Percentiles rank a stretch among this genome's conserved stretches.
phyloP scores from a whole-genome alignment of 495 filamentous ascomycete species.

The Bathelium albidoporum region DNA sequence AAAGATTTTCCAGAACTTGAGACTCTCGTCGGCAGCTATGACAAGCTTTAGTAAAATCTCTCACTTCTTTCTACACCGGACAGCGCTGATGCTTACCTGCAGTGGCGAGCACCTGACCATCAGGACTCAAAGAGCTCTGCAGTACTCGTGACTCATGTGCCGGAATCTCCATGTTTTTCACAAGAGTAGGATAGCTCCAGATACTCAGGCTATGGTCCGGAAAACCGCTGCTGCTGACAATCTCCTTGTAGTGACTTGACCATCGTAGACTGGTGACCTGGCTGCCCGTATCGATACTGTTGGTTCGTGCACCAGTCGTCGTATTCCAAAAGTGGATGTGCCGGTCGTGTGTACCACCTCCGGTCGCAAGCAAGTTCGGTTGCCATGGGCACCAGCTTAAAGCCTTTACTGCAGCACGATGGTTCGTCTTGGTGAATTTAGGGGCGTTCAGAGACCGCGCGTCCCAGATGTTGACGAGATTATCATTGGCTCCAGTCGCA shows the following conservation, averaged over 20 bases:
- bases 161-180: constrained; percentile 95
- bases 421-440: constrained; percentile 99
- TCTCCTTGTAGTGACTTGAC: constrained; percentile 94
- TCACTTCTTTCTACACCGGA: background rate
- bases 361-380: constrained; percentile 88
- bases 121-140: constrained; percentile 88
- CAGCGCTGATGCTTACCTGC: constrained; percentile 43
- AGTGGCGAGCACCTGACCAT: constrained; percentile 94
- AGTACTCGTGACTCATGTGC: constrained; percentile 97
- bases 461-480: constrained; percentile 98
- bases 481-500: constrained; percentile 95
- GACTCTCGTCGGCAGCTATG: constrained; percentile 75
- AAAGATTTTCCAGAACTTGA: constrained; percentile 99
- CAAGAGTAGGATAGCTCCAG: constrained; percentile 95
- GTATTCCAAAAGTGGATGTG: constrained; percentile 99
- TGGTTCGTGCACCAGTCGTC: constrained; percentile 90
- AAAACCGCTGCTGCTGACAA: constrained; percentile 92
- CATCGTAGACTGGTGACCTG: constrained; percentile 93
- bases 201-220: constrained; percentile 98
- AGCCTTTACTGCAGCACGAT: constrained; percentile 96
- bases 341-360: constrained; percentile 89
- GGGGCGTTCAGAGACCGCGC: constrained; percentile 82
- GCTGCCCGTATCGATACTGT: constrained; percentile 96
- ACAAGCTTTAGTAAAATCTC: constrained; percentile 14
- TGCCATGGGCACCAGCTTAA: constrained; percentile 99